These are phyloP conservation scores for Ceratorhiza oryzae-sativae DNA, from an alignment of 1,284 basidiomycete species.

Conservation along the genomic window DNA sequence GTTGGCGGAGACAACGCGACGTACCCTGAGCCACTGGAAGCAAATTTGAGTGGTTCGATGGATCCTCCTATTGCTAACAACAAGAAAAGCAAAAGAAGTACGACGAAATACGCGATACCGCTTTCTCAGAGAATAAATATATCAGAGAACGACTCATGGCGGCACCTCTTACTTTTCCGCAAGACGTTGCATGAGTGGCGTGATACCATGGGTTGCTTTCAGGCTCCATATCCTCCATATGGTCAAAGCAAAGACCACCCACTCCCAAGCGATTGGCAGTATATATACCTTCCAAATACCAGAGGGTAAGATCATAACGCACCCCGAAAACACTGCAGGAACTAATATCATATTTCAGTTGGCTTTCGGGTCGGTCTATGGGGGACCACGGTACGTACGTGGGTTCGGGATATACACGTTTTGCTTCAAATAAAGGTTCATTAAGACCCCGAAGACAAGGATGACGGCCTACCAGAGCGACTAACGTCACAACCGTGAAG, in stretches of 20 bases:
- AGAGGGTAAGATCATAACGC: neutral
- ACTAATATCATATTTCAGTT: neutral
- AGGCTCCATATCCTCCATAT: conserved; percentile 19
- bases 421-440: neutral
- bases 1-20: neutral
- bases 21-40: conserved; percentile 18
- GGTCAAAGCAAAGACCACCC: conserved; percentile 4
- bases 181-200: conserved; percentile 9
- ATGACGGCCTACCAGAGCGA: neutral
- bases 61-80: conserved; percentile 4
- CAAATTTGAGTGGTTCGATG: conserved; percentile 8
- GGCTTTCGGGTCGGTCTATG: conserved; percentile 36
- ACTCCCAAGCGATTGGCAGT: conserved; percentile 14
- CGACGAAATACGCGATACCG: conserved; percentile 6
- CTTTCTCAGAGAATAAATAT: conserved; percentile 35
- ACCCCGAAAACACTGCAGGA: neutral
- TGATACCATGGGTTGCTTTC: neutral
- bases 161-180: neutral
- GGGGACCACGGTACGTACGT: neutral
- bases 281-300: conserved; percentile 13
- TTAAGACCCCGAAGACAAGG: neutral
- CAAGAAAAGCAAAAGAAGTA: neutral
- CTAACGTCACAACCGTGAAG: neutral
- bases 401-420: neutral
- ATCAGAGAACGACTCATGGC: neutral